Evolutionary conservation across 2,329 filamentous ascomycete genomes (phyloP).

Genomic region (Pseudogymnoascus sp.): DNA sequence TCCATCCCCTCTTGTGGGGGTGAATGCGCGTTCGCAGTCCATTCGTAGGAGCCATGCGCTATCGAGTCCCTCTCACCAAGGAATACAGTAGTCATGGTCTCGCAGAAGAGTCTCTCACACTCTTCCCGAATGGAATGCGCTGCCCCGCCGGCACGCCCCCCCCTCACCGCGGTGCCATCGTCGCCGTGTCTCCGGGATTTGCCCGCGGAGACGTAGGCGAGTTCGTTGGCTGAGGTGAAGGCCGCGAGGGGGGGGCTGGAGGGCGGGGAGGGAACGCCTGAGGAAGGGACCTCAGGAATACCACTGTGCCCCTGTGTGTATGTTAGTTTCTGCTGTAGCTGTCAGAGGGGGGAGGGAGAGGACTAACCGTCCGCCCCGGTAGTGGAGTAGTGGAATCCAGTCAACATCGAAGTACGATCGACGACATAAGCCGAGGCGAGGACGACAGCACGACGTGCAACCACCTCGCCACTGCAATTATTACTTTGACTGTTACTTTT

Average conservation of each 20-base stretch:
- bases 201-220: constrained; percentile 56
- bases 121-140: constrained; percentile 95
- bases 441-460: constrained; percentile 59
- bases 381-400: constrained; percentile 93
- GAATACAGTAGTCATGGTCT: constrained; percentile 89
- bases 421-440: constrained; percentile 90
- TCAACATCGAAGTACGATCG: constrained; percentile 64
- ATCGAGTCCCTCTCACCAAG: constrained; percentile 84
- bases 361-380: constrained; percentile 70
- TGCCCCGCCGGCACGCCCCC: constrained; percentile 74
- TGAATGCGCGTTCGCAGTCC: constrained; percentile 62
- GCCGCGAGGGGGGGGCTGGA: constrained; percentile 85
- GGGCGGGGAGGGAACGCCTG: constrained; percentile 77
- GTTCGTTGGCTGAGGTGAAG: constrained; percentile 61
- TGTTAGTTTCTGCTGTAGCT: constrained; percentile 20
- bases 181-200: constrained; percentile 31
- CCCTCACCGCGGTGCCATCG: constrained; percentile 27
- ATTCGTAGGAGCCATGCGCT: constrained; percentile 76
- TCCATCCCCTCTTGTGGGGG: constrained; percentile 27
- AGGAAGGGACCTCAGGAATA: constrained; percentile 87
- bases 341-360: constrained; percentile 9
- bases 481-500: constrained; percentile 54
- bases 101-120: constrained; percentile 99
- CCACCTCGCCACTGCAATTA: constrained; percentile 62
- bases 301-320: constrained; percentile 68